Evolutionary conservation across 805 yeast species (phyloP), one percentile per base, ranked within the genome.

Genomic region (Nakazawaea anatomiae): DNA sequence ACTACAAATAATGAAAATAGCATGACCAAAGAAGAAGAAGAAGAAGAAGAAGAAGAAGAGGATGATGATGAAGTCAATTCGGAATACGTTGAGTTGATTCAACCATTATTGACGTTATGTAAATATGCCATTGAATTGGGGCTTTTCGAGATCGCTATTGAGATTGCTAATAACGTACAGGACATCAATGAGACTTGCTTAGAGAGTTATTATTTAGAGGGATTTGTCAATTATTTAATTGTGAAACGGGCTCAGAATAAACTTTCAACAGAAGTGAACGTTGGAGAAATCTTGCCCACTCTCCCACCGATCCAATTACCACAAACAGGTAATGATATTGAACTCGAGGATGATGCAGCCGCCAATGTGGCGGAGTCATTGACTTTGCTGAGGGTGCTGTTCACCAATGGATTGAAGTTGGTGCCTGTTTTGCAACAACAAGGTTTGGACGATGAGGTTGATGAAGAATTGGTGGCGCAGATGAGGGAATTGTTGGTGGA

Each of bases 121-220:
- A 87, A 86, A 66, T 85, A 80, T 67, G 79, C 90, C 54, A 74
- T 88, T 42, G 98, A 94, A 66, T 70, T 88, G 61, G 92, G 84
- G 25, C 65, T 80, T 56, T 83, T 81, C 60, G 96, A 87, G 39
- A 59, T 75, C 14, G 87, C 87, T 3, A 70, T 80, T 4, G 75
- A 77, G n/a, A 82, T 89, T n/a, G 74, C 89, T 10, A 69, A 76
- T 14, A 75, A 76, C 29, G 74, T 85, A 14, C 84, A 85, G 58
- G 92, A 87, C 54, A 79, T 92, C 44, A 90, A 92, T 68, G 97
- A 92, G 59, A 85, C 83, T 58, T 81, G 89, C 54, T 72, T 89
- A 52, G 98, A 94, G 60, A 76, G 85, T 39, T 86, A 79, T 61
- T 94, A 94, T 64, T 70, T 90, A 56, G 95, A 89, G 61, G 95